These are phyloP conservation scores for Persicaria maculosa DNA, from an alignment of 148 eudicot species.

Conservation along the genomic window DNA sequence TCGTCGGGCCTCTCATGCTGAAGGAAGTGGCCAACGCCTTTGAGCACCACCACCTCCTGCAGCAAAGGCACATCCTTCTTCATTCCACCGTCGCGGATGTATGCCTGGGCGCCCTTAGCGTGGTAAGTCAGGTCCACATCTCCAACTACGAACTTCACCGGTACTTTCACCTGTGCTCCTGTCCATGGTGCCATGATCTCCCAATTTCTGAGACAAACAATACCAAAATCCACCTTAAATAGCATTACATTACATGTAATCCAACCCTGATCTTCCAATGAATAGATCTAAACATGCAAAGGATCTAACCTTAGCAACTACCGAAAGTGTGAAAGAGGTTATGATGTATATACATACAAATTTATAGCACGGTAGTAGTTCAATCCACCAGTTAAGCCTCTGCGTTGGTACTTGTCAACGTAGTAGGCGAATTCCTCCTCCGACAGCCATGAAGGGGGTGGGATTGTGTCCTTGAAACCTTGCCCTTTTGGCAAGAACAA, in stretches of 20 bases:
- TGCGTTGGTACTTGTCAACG: constrained; percentile 31
- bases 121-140: constrained; percentile 3
- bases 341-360: constrained; percentile 30
- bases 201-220: not conserved
- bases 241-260: no score
- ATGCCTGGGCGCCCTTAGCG: not conserved
- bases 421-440: constrained; percentile 44
- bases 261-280: no score
- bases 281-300: no score
- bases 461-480: constrained; percentile 29
- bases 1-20: not conserved
- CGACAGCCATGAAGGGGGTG: constrained; percentile 54
- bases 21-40: not conserved
- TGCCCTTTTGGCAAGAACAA: constrained; percentile 38
- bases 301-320: no score
- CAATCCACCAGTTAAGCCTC: constrained; percentile 60
- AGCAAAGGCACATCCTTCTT: constrained; percentile 1
- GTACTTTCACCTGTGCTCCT: constrained; percentile 3
- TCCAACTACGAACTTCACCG: not conserved
- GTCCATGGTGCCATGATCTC: not conserved
- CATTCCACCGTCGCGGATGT: not conserved
- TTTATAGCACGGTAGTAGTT: constrained; percentile 66
- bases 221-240: not conserved
- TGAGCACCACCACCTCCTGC: constrained; percentile 5
- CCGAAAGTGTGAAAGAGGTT: not conserved